Evolutionary conservation across 305 asterid species (phyloP), one percentile per base, ranked within the genome.

Genomic region (Rubia tinctorum): DNA sequence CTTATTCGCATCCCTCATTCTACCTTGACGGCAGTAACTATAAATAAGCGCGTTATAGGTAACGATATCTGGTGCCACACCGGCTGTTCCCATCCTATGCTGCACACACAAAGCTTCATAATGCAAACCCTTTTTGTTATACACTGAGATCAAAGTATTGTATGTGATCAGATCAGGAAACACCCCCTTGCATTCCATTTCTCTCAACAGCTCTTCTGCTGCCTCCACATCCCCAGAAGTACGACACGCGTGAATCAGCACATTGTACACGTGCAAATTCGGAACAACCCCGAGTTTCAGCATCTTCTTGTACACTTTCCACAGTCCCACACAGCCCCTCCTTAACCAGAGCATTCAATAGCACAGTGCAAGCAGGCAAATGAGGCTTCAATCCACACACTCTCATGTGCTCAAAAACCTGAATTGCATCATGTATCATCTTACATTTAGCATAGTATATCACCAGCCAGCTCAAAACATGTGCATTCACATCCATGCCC

Each of bases 391-490:
- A 79, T 40, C 89, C 85, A 37, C 88, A 83, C 39, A 88, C 89
- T 56, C 88, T 81, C 97, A 91, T 90, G 72, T 91, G 99, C 80
- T 94, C 95, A 68, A 91, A 86, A 77, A 94, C 97, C 72, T 84
- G 93, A 81, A 90, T 69, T 56, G 97, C 96, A 80, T 91, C 98
- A 2, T 88, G 76, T 34, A 69, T 77, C 87, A 81, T 86, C 85
- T 85, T 91, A 62, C 89, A 82, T 67, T 84, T 86, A 71, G 92
- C 95, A 81, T 89, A 91, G 76, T 82, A 87, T 72, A 91, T 94
- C 81, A 94, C 88, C 88, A 94, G 79, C 97, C 97, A 91, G 74
- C 97, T 91, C 86, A 94, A 81, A 82, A 89, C 90, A 77, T 89
- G 97, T 0, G 95, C 82, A 79, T 88, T 91, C 82, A 91, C 96